Conservation (phyloP, 768 basidiomycete genomes). For the Hirschioporus abietinus region DNA sequence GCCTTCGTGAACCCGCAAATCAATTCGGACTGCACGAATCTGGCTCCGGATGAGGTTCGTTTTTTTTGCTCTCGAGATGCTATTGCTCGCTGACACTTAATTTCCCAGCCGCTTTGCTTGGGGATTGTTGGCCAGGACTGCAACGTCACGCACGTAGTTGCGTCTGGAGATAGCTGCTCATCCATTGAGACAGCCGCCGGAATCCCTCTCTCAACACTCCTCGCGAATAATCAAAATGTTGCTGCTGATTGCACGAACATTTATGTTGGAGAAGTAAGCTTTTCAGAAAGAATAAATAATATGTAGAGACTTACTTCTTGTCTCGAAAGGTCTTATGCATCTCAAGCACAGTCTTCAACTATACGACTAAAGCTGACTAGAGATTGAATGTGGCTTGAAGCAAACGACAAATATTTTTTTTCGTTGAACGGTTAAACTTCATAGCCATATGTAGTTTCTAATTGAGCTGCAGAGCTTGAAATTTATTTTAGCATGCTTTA, state of each 20-base stretch:
- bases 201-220: slow-evolving; percentile 41
- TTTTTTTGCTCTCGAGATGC: not conserved
- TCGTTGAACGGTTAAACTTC: not conserved
- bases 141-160: slow-evolving; percentile 40
- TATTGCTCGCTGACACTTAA: not conserved
- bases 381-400: not conserved
- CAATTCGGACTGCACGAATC: slow-evolving; percentile 50
- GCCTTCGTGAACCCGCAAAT: slow-evolving; percentile 46
- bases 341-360: not conserved
- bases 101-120: slow-evolving; percentile 43
- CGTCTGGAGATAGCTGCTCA: slow-evolving; percentile 45
- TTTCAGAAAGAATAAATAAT: not conserved
- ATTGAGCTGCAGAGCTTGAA: too few species aligned
- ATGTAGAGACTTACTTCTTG: not conserved
- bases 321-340: not conserved
- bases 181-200: slow-evolving; percentile 34
- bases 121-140: slow-evolving; percentile 56
- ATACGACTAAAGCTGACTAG: not conserved
- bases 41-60: slow-evolving; percentile 43
- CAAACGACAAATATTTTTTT: not conserved
- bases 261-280: slow-evolving; percentile 52
- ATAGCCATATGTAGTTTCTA: not conserved
- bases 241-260: slow-evolving; percentile 47
- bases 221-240: slow-evolving; percentile 63
- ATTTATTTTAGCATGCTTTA: too few species aligned